A percentile compares a stretch with the other conserved stretches of the same genome.
Evolutionary conservation across 768 basidiomycete genomes (phyloP).

Genomic region (Termitomyces sp.): DNA sequence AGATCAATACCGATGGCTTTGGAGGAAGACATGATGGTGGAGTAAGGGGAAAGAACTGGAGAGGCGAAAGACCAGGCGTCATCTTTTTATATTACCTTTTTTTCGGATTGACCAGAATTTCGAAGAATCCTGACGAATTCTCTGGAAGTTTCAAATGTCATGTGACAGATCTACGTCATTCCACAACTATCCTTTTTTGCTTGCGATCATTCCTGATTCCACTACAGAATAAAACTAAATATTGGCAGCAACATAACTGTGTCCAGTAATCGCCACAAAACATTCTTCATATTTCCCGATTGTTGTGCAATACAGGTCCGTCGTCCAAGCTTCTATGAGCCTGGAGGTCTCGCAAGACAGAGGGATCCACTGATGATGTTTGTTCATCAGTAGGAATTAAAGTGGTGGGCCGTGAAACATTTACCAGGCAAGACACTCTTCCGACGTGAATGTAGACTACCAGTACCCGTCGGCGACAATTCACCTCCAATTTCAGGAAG

Average conservation of each 20-base stretch:
- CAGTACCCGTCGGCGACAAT: conserved; percentile 39
- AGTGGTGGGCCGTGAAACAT: conserved; percentile 10
- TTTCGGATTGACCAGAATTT: conserved; percentile 31
- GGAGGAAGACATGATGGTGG: conserved; percentile 50
- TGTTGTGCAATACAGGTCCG: conserved; percentile 18
- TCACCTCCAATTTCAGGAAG: conserved; percentile 63
- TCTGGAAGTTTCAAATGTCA: conserved; percentile 39
- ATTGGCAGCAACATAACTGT: not conserved
- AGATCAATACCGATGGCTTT: conserved; percentile 91
- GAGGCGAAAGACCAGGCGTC: conserved; percentile 6
- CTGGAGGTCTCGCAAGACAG: conserved; percentile 82
- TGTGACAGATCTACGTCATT: conserved; percentile 24
- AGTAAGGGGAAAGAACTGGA: conserved; percentile 11
- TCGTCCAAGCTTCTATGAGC: conserved; percentile 82
- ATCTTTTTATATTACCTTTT: conserved; percentile 26
- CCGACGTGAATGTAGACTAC: conserved; percentile 81
- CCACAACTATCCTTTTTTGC: not conserved
- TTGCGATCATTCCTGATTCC: not conserved
- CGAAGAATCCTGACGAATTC: conserved; percentile 33
- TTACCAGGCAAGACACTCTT: conserved; percentile 92
- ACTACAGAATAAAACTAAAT: not conserved
- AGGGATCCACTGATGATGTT: conserved; percentile 64
- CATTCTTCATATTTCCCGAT: conserved; percentile 12
- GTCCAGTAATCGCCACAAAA: conserved; percentile 1
- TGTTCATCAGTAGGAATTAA: not conserved